A percentile compares a stretch with the other conserved stretches of the same genome.
These are phyloP conservation scores for Yarrowia osloensis DNA, from an alignment of 805 yeast species.

Conservation along the genomic window DNA sequence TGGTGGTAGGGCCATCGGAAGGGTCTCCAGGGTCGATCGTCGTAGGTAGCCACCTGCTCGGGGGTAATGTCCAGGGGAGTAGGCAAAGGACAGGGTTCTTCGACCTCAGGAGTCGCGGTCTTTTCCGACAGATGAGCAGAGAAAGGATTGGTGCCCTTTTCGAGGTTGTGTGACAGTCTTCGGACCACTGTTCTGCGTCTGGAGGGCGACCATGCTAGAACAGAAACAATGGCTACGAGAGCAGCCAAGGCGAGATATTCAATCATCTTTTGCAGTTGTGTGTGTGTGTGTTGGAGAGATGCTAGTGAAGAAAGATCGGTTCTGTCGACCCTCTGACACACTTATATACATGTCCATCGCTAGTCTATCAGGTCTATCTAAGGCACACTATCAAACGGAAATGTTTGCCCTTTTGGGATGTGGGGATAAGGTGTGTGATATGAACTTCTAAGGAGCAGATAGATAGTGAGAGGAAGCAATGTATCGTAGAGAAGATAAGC, in stretches of 20 bases:
- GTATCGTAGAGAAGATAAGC: not conserved
- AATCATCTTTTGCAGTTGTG: not conserved
- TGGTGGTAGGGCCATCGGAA: slow-evolving; percentile 81
- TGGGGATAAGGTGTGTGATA: slow-evolving; percentile 26
- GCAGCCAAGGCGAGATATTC: not conserved
- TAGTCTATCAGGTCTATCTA: slow-evolving; percentile 6
- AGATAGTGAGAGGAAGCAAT: not conserved
- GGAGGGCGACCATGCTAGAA: not conserved
- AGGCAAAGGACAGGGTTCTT: slow-evolving; percentile 10
- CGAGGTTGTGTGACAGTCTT: slow-evolving; percentile 7
- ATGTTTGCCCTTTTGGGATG: slow-evolving; percentile 28
- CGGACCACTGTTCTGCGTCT: not conserved
- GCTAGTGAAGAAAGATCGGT: not conserved
- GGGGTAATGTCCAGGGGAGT: slow-evolving; percentile 53
- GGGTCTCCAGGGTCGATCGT: slow-evolving; percentile 80
- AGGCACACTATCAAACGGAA: slow-evolving; percentile 16
- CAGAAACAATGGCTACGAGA: not conserved
- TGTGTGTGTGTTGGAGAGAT: not conserved
- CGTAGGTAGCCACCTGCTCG: slow-evolving; percentile 63
- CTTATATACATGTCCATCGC: not conserved
- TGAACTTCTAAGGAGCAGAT: not conserved
- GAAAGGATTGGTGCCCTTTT: slow-evolving; percentile 2
- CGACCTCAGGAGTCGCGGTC: not conserved
- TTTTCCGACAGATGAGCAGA: not conserved
- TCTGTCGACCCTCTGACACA: not conserved